Conservation (phyloP, 75 land plant species). For the Chamaecyparis obtusa region DNA sequence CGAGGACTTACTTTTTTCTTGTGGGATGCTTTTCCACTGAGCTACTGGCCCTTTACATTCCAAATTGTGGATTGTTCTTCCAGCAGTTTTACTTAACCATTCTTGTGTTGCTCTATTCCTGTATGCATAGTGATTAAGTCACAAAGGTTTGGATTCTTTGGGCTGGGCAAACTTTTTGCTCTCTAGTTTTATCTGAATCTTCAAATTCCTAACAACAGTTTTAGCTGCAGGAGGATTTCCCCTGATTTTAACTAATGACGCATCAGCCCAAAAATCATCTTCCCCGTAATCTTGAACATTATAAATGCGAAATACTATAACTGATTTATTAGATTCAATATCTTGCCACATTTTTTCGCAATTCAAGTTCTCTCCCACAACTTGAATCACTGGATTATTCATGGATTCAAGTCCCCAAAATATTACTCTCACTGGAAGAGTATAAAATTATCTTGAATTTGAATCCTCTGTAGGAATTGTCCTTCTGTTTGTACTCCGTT, state of each 20-base stretch:
- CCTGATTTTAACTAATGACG: background rate
- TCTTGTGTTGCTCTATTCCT: conserved; percentile 35
- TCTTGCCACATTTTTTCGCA: background rate
- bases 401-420: background rate
- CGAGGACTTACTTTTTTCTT: no score
- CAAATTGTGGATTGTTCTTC: background rate
- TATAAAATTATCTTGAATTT: background rate
- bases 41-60: background rate
- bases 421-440: background rate
- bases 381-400: background rate
- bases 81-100: conserved; percentile 26
- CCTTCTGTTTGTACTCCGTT: background rate
- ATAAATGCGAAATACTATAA: background rate
- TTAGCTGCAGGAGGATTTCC: background rate
- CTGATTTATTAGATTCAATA: background rate
- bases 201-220: background rate
- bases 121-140: conserved; percentile 43
- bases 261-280: background rate
- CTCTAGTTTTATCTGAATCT: conserved; percentile 15
- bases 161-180: conserved; percentile 28
- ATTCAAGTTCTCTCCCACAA: background rate
- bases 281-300: background rate
- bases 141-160: conserved; percentile 23
- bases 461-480: background rate
- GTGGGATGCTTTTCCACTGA: no score